A percentile compares a stretch with the other conserved stretches of the same genome.
Conservation (phyloP, 164 flowering plant species). For the Vitis labrusca region DNA sequence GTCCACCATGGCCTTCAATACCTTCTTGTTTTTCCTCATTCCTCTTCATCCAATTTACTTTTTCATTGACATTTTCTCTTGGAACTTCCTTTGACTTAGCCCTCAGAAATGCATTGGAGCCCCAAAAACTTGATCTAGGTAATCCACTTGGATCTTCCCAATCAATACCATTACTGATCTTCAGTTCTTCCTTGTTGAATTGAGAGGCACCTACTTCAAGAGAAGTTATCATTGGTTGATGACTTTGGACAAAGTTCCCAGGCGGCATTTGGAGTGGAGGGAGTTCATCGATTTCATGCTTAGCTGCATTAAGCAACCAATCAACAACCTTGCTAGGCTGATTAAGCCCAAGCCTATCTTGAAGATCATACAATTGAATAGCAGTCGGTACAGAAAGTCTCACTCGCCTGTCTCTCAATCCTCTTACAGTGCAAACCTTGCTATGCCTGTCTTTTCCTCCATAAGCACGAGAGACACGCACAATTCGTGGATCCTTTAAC, state of each 20-base stretch:
- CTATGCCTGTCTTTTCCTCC: conserved; percentile 94
- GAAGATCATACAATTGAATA: conserved; percentile 84
- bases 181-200: conserved; percentile 19
- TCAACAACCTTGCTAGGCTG: conserved; percentile 91
- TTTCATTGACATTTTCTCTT: conserved; percentile 15
- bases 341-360: conserved; percentile 75
- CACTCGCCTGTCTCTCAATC: conserved; percentile 81
- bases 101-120: conserved; percentile 22
- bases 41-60: conserved; percentile 29
- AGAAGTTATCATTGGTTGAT: conserved; percentile 28
- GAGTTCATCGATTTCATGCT: conserved; percentile 66
- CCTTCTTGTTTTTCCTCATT: conserved; percentile 23
- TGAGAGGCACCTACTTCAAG: conserved; percentile 24
- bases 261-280: conserved; percentile 71
- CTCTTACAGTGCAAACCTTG: conserved; percentile 79
- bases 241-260: conserved; percentile 31
- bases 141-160: conserved; percentile 25
- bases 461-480: conserved; percentile 68
- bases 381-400: conserved; percentile 88
- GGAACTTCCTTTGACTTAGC: conserved; percentile 27
- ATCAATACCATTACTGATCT: conserved; percentile 12
- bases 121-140: conserved; percentile 26
- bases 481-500: conserved; percentile 69
- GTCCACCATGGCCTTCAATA: conserved; percentile 20
- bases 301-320: conserved; percentile 76